These are phyloP conservation scores for Salix koriyanagi DNA, from an alignment of 345 rosid genomes.

Conservation along the genomic window DNA sequence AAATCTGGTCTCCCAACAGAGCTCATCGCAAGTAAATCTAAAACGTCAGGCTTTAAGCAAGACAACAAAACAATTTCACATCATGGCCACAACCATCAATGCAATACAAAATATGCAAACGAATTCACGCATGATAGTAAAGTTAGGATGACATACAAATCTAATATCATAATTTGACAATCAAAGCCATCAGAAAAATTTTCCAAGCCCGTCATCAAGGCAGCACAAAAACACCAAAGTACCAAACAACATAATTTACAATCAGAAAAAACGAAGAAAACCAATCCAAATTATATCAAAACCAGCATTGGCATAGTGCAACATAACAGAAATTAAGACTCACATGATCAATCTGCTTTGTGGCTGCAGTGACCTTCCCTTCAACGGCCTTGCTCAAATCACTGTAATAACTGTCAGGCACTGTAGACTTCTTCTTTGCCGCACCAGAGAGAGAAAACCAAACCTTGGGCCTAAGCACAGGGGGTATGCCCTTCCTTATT, in stretches of 20 bases:
- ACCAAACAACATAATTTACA: neutral
- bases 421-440: conserved; percentile 98
- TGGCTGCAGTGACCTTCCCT: conserved; percentile 89
- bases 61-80: neutral
- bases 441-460: conserved; percentile 99
- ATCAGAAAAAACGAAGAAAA: conserved; percentile 1
- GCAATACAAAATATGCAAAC: neutral
- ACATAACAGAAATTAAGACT: conserved; percentile 29
- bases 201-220: neutral
- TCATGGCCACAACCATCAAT: neutral
- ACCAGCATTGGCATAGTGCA: neutral
- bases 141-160: neutral
- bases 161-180: neutral
- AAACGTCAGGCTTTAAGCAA: neutral
- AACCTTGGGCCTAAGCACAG: conserved; percentile 90
- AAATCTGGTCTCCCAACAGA: neutral
- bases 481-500: conserved; percentile 96
- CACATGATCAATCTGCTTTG: conserved; percentile 96
- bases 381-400: conserved; percentile 89
- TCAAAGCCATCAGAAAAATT: neutral
- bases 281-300: conserved; percentile 6
- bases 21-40: neutral
- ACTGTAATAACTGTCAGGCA: conserved; percentile 88
- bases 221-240: neutral
- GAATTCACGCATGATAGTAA: neutral